These are phyloP conservation scores for Gracilaria caudata DNA, from an alignment of 23 red algal species.

Conservation along the genomic window DNA sequence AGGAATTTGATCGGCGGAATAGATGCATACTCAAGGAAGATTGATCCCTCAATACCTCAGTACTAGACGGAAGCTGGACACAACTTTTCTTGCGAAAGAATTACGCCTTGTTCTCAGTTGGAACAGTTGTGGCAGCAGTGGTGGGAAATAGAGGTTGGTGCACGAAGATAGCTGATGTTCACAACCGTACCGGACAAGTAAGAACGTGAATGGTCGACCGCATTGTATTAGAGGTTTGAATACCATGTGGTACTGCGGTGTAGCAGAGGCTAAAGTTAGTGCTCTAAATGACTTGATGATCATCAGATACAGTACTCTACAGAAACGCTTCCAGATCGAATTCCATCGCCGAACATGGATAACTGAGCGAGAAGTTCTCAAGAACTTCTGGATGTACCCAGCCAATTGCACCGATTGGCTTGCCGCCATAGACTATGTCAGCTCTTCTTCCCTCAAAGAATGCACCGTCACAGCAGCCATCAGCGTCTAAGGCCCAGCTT, in stretches of 20 bases:
- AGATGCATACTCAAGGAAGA: constrained; percentile 80
- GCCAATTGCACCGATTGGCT: constrained; percentile 72
- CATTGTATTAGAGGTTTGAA: too few relatives aligned
- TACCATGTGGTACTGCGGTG: too few relatives aligned
- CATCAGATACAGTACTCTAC: constrained; percentile 13
- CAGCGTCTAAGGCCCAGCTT: constrained; percentile 56
- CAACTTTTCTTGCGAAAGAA: too few relatives aligned
- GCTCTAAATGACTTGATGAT: neutral
- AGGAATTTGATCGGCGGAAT: constrained; percentile 92
- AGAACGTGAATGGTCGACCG: too few relatives aligned
- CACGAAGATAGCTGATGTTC: too few relatives aligned
- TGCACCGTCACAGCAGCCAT: constrained; percentile 75
- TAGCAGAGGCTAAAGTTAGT: constrained; percentile 2
- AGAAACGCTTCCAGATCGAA: constrained; percentile 88
- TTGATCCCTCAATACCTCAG: constrained; percentile 54
- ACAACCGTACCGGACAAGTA: too few relatives aligned
- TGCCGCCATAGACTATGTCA: constrained; percentile 65
- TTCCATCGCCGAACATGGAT: constrained; percentile 93
- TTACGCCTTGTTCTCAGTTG: too few relatives aligned
- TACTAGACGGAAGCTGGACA: constrained; percentile 44
- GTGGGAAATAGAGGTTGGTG: too few relatives aligned
- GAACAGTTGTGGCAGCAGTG: too few relatives aligned
- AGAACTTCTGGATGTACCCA: constrained; percentile 98
- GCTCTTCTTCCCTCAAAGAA: constrained; percentile 91
- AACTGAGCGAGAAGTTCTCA: constrained; percentile 80